Evolutionary conservation across 73 alveolate genomes (phyloP).

Genomic region (Symbiodinium natans): DNA sequence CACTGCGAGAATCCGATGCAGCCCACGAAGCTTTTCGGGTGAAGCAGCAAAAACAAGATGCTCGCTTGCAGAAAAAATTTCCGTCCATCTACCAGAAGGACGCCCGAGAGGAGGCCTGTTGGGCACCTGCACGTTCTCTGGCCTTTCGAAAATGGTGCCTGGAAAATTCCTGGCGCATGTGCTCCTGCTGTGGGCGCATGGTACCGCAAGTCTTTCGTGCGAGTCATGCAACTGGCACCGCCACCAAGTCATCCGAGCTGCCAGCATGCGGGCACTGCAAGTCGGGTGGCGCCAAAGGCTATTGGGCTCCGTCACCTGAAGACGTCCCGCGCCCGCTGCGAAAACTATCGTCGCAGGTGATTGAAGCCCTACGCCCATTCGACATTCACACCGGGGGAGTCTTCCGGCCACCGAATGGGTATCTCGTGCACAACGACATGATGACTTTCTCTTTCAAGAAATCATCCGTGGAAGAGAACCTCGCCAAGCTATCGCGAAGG

Average conservation of each 20-base stretch:
- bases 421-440: constrained; percentile 2
- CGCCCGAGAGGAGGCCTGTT: neutral
- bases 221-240: neutral
- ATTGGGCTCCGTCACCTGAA: neutral
- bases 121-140: neutral
- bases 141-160: neutral
- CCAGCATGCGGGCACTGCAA: constrained; percentile 1
- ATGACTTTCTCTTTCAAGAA: neutral
- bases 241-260: neutral
- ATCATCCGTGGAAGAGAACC: neutral
- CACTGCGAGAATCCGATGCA: neutral
- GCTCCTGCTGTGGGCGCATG: constrained; percentile 22
- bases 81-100: neutral
- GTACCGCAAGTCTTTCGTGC: neutral
- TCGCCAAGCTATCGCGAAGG: neutral
- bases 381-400: neutral
- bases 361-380: constrained; percentile 28
- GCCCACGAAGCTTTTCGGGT: neutral
- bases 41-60: neutral
- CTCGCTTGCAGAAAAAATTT: neutral
- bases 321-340: neutral
- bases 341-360: neutral
- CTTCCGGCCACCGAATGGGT: constrained; percentile 8
- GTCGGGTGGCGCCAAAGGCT: neutral
- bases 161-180: neutral